Conservation (phyloP, 148 eudicot species). For the Camellia granthamiana region DNA sequence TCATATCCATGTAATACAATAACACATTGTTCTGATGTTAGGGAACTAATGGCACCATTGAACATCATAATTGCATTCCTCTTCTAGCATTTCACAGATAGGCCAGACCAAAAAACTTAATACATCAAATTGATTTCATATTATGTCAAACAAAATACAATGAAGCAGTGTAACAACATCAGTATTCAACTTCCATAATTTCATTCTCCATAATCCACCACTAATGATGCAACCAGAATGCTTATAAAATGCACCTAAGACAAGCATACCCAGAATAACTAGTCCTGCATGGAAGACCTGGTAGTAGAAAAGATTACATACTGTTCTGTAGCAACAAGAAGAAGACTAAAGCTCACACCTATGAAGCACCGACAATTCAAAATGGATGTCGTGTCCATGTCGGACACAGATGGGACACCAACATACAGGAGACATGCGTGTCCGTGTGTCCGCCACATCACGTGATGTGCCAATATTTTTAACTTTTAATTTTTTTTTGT, state of each 20-base stretch:
- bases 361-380: too few relatives aligned
- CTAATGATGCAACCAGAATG: background rate
- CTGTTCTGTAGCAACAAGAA: background rate
- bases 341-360: background rate
- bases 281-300: background rate
- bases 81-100: background rate
- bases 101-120: background rate
- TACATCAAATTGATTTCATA: background rate
- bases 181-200: background rate
- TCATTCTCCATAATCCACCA: background rate
- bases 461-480: too few relatives aligned
- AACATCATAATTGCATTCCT: too few relatives aligned
- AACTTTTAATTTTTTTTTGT: too few relatives aligned
- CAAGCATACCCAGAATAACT: background rate
- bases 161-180: background rate
- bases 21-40: background rate
- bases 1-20: background rate
- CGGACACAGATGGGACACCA: too few relatives aligned
- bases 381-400: too few relatives aligned
- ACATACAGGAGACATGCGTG: too few relatives aligned
- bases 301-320: background rate
- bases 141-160: background rate
- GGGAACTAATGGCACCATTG: background rate
- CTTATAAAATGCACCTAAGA: background rate
- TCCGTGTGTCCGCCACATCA: too few relatives aligned